Evolutionary conservation across 176 grass and related monocot genomes (phyloP), one percentile per base, ranked within the genome.

Genomic region (Carex parvula): DNA sequence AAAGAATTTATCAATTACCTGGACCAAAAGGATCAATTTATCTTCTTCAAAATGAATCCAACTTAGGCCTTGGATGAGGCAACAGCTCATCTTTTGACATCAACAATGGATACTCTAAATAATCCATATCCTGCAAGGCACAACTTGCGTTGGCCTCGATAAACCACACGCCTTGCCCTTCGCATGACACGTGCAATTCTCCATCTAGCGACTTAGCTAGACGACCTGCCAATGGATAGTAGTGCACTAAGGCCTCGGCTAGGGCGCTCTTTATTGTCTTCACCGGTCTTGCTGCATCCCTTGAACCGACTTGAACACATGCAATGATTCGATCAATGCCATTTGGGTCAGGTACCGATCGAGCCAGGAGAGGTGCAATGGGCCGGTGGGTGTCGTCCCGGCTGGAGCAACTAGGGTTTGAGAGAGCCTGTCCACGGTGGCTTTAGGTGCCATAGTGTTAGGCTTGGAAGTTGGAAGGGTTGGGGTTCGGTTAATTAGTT

Each of bases 321-420:
- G 96, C 0, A 98, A 83, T 4, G 92, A 95, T 83, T 98, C 92
- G 60, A 98, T 93, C 39, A 98, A 90, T 39, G 95, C 95, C 85
- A 94, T 89, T 84, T 95, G 92, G 0, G 96, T 98, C 5, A 93
- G 93, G 80, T 98, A 98, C 10, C 89, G 91, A 70, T 98, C 96
- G 6, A 98, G 96, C 92, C 93, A 95, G 3, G 96, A 98, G 11
- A 98, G 86, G 2, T 81, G 89, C 29, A 93, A 88, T 6, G 32
- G 21, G 1, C 86, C 89, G 0, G 7, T 24, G 0, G 83, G 89
- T 20, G 88, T 95, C 0, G 88, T 87, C 71, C 90, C 86, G 1
- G 70, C 75, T 44, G 91, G 96, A 0, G 85, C 83, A 1, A 98
- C 93, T 39, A 81, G 61, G 8, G 60, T 85, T 37, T 90, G 87